A percentile compares a stretch with the other conserved stretches of the same genome.
phyloP scores from a whole-genome alignment of 768 basidiomycete genomes.

The Mycena filopes region DNA sequence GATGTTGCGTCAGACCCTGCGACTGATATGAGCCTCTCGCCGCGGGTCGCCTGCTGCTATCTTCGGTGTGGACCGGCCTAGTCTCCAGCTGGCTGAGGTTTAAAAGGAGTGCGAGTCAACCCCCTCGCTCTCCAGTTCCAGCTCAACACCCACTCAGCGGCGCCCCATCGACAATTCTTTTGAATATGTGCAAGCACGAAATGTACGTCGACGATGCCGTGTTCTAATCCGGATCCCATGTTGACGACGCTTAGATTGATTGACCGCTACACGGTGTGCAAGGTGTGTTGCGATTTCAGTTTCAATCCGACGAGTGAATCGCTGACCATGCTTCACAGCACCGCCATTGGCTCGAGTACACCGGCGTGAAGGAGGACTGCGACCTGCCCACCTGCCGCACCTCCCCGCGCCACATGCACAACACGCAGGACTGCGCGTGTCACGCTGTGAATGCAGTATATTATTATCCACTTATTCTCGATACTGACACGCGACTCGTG shows the following conservation, averaged over 20 bases:
- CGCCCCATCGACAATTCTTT: not conserved
- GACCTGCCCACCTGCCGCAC: slow-evolving; percentile 12
- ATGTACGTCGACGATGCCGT: not conserved
- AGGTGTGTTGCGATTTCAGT: no score
- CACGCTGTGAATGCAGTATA: not conserved
- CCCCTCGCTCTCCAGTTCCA: no score
- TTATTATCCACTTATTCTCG: no score
- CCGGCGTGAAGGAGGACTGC: slow-evolving; percentile 19
- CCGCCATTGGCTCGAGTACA: slow-evolving; percentile 20
- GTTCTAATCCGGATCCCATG: not conserved
- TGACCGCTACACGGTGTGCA: slow-evolving; percentile 8
- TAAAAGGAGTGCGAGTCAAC: no score
- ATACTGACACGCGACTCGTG: no score
- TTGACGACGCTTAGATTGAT: not conserved
- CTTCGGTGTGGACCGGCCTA: no score
- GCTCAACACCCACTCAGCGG: no score
- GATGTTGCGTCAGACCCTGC: no score
- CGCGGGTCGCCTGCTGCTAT: no score
- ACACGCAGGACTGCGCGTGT: slow-evolving; percentile 1
- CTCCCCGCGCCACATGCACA: slow-evolving; percentile 13
- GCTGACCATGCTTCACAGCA: slow-evolving; percentile 3
- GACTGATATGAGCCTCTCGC: no score
- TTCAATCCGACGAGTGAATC: no score
- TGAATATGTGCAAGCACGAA: slow-evolving; percentile 17
- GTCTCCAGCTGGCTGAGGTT: no score